Conservation (phyloP, 306 rosid species). For the Begonia fuchsioides region DNA sequence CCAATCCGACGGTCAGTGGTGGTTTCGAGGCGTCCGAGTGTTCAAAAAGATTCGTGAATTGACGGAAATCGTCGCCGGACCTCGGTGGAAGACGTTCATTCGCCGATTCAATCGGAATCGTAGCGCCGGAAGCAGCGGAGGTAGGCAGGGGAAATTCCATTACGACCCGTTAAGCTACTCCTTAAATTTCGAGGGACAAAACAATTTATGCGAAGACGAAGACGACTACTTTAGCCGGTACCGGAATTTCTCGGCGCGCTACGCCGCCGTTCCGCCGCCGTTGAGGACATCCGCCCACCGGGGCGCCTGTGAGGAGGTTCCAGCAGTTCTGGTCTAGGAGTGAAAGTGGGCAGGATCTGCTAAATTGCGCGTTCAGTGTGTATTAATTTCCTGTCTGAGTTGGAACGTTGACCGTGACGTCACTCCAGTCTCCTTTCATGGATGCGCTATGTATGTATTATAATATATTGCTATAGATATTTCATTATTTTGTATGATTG, state of each 20-base stretch:
- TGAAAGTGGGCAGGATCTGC: slow-evolving; percentile 16
- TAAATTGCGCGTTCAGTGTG: slow-evolving; percentile 12
- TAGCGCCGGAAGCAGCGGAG: slow-evolving; percentile 12
- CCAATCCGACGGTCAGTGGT: slow-evolving; percentile 36
- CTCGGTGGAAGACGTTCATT: slow-evolving; percentile 86
- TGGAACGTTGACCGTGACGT: no score
- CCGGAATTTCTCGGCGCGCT: slow-evolving; percentile 67
- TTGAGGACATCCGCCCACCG: slow-evolving; percentile 9
- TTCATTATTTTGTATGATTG: no score
- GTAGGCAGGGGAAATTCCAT: slow-evolving; percentile 46
- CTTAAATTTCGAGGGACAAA: slow-evolving; percentile 62
- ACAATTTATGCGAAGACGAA: slow-evolving; percentile 19
- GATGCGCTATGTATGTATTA: no score
- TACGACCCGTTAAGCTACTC: slow-evolving; percentile 85
- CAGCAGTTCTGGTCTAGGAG: no score
- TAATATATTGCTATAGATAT: no score
- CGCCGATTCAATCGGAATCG: slow-evolving; percentile 51
- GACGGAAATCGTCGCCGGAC: slow-evolving; percentile 96
- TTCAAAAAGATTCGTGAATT: slow-evolving; percentile 64
- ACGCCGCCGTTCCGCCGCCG: slow-evolving; percentile 26
- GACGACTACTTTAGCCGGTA: slow-evolving; percentile 19
- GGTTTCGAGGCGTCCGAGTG: slow-evolving; percentile 44
- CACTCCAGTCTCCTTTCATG: no score
- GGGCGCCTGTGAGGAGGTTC: slow-evolving; percentile 7
- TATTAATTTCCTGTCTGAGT: slow-evolving; percentile 24